Evolutionary conservation across 2,329 filamentous ascomycete species (phyloP).

Genomic region (Phialophora expanda): DNA sequence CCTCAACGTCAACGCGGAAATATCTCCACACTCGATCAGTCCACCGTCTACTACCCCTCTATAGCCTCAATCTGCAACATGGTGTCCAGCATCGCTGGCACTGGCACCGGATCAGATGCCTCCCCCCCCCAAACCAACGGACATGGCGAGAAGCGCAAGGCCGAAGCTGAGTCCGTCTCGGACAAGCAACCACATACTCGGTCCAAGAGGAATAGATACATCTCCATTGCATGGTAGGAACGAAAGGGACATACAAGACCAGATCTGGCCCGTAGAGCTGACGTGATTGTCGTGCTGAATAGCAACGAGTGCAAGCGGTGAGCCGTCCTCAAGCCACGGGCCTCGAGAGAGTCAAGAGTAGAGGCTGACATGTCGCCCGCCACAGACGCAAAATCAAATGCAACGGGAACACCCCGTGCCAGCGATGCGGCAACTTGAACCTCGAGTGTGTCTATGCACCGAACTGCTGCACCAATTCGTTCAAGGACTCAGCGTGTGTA

Average conservation of each 20-base stretch:
- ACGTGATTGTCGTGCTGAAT: constrained; percentile 25
- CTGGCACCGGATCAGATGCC: constrained; percentile 28
- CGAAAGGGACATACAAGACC: neutral
- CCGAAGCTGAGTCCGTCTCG: constrained; percentile 25
- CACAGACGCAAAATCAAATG: constrained; percentile 65
- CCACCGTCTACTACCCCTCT: constrained; percentile 11
- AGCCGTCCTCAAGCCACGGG: neutral
- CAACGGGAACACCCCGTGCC: constrained; percentile 69
- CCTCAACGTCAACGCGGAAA: constrained; percentile 29
- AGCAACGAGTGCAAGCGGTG: constrained; percentile 67
- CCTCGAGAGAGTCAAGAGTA: no score
- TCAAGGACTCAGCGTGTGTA: constrained; percentile 81
- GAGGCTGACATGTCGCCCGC: constrained; percentile 1
- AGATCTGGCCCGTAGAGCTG: neutral
- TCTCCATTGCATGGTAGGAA: constrained; percentile 68
- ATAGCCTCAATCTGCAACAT: constrained; percentile 10
- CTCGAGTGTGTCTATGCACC: constrained; percentile 69
- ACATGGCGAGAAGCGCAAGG: constrained; percentile 37
- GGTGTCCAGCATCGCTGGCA: constrained; percentile 24
- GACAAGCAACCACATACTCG: constrained; percentile 47
- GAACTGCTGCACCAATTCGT: constrained; percentile 73
- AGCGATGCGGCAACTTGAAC: constrained; percentile 67
- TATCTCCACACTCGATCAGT: constrained; percentile 27
- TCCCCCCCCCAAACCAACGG: constrained; percentile 32
- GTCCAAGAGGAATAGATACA: constrained; percentile 70